Evolutionary conservation across 1,284 basidiomycete species (phyloP).

Genomic region (Baeospora myosura): DNA sequence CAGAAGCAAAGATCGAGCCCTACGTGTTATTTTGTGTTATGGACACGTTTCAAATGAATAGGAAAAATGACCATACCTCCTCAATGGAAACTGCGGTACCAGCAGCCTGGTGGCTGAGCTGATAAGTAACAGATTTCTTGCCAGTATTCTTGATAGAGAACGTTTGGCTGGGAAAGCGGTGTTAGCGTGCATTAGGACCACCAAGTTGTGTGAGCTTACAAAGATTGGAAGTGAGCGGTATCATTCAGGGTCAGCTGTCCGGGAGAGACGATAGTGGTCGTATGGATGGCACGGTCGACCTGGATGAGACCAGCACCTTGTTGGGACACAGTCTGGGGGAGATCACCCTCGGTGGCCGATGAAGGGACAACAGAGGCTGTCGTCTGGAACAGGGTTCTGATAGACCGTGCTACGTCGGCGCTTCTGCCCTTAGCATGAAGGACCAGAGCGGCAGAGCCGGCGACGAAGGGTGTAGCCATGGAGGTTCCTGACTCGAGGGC

Average conservation of each 20-base stretch:
- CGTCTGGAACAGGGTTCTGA: conserved; percentile 35
- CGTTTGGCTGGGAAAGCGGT: conserved; percentile 21
- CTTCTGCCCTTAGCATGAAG: conserved; percentile 35
- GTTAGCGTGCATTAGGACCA: not conserved
- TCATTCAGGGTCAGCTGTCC: conserved; percentile 48
- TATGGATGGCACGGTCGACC: conserved; percentile 40
- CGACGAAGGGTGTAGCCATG: conserved; percentile 38
- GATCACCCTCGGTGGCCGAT: conserved; percentile 30
- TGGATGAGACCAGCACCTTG: conserved; percentile 50
- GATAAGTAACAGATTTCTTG: conserved; percentile 20
- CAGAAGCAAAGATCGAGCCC: conserved; percentile 32
- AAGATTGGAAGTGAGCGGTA: conserved; percentile 35
- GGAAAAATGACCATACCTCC: conserved; percentile 2
- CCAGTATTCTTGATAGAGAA: conserved; percentile 29
- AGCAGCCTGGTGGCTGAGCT: conserved; percentile 26
- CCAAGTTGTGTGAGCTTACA: conserved; percentile 18
- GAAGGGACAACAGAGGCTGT: conserved; percentile 35
- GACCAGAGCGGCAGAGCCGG: conserved; percentile 50
- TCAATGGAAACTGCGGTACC: conserved; percentile 23
- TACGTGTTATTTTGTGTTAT: conserved; percentile 9
- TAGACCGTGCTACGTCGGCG: conserved; percentile 21
- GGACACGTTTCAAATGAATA: conserved; percentile 6
- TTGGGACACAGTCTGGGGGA: conserved; percentile 39
- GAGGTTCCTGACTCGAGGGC: conserved; percentile 35
- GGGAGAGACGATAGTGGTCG: conserved; percentile 37